Percentiles rank a stretch among this genome's conserved stretches.
Evolutionary conservation across 2,329 filamentous ascomycete species (phyloP).

Genomic region (Botrytis tulipae): DNA sequence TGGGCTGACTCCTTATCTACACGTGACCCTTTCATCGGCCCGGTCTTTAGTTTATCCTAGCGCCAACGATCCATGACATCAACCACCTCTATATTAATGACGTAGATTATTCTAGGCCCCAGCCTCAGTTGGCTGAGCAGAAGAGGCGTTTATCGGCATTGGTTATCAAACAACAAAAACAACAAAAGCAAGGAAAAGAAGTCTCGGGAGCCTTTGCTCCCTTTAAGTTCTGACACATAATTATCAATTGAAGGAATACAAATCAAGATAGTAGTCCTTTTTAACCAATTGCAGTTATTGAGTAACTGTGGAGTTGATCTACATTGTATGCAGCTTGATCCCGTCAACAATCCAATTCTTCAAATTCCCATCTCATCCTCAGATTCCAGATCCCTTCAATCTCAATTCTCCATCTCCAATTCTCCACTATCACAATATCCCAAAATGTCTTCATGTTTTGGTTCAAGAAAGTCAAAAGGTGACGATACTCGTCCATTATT

Average conservation of each 20-base stretch:
- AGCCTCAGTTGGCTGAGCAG: background rate
- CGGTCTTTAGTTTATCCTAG: constrained; percentile 5
- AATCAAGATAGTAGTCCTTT: background rate
- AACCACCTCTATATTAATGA: background rate
- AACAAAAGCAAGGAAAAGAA: constrained; percentile 8
- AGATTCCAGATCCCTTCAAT: background rate
- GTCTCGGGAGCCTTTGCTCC: background rate
- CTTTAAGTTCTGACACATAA: constrained; percentile 9
- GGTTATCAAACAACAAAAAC: background rate
- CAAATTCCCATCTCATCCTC: background rate
- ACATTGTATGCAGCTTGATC: constrained; percentile 15
- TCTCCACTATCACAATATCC: background rate
- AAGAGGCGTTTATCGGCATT: background rate
- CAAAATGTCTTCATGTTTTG: constrained; percentile 39
- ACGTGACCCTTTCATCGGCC: background rate
- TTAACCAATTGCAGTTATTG: constrained; percentile 3
- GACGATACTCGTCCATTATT: constrained; percentile 63
- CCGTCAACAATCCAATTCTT: constrained; percentile 14
- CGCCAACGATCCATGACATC: background rate
- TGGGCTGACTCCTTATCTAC: background rate
- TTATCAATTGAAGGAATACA: background rate
- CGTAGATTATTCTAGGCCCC: background rate
- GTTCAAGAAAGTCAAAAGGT: constrained; percentile 34
- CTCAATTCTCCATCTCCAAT: background rate
- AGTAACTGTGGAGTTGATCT: constrained; percentile 8